Evolutionary conservation across 148 eudicot genomes (phyloP).

Genomic region (Arbutus unedo): DNA sequence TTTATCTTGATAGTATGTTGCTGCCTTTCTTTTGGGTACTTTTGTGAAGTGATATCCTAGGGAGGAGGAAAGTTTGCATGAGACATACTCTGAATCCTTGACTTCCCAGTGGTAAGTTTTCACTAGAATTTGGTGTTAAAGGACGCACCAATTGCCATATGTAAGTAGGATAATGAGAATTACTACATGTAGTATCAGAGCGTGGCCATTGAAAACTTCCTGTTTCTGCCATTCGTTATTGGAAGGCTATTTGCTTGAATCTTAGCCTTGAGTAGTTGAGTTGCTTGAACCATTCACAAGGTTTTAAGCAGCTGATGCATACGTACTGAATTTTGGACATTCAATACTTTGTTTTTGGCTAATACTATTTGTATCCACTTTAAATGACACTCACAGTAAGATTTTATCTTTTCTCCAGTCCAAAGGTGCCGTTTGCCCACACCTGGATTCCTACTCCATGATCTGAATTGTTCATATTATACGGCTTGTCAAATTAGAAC

Average conservation of each 20-base stretch:
- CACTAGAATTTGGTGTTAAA: neutral
- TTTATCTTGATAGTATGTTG: neutral
- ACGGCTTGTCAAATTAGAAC: too few relatives aligned
- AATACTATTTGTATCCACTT: neutral
- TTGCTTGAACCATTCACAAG: neutral
- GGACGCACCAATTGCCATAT: neutral
- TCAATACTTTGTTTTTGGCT: neutral
- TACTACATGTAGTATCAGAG: neutral
- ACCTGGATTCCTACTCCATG: too few relatives aligned
- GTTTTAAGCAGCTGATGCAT: neutral
- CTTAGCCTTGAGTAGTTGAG: too few relatives aligned
- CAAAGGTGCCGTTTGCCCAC: too few relatives aligned
- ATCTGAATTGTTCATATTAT: too few relatives aligned
- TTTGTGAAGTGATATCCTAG: neutral
- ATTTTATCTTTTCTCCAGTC: too few relatives aligned
- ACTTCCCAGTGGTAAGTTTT: neutral
- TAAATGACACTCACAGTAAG: neutral
- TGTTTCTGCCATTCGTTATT: neutral
- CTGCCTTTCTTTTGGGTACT: neutral
- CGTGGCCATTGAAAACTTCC: neutral
- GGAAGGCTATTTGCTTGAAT: too few relatives aligned
- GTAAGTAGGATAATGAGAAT: neutral
- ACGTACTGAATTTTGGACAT: neutral
- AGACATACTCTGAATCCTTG: neutral
- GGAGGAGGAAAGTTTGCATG: neutral